Base-by-base conservation (phyloP, 2,329 filamentous ascomycete genomes). In the Didymosphaeria variabile region DNA sequence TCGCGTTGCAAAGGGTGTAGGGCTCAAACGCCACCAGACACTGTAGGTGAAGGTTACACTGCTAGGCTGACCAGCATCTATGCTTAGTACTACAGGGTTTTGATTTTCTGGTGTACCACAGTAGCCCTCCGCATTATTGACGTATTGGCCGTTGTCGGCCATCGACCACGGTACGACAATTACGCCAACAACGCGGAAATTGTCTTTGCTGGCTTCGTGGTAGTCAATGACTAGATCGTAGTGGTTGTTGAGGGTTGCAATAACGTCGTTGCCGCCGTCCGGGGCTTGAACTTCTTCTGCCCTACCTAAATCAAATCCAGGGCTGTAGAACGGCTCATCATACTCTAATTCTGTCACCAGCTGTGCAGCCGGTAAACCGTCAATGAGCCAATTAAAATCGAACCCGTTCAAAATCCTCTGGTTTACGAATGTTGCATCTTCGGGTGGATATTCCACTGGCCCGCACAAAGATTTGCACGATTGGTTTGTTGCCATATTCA, bases 161-260 rank as follows among this genome's bases (percentile, higher is more conserved):
- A 86, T 82, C 31, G 94, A 97, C 58, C 85, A 87, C 1, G 95
- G 94, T 74, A 94, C 87, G 19, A 98, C 94, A 56, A 94, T 85
- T 31, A 97, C 94, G 44, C 95, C 95, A 6, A 99, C 95, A 0
- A 99, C 94, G 29, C 95, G 88, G 69, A 91, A 92, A 77, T 94
- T 87, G 61, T 90, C 81, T 65, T 87, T 84, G 15, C 83, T 85
- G 42, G 94, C 90, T 71, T 92, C 86, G 76, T 99, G 95, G 74
- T 97, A 98, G 71, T 99, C 94, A 72, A 99, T 87, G 53, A 90
- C 79, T 70, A 99, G 97, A 70, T 98, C 91, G 81, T 96, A 98
- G 79, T 99, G 95, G 79, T 97, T 99, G 83, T 97, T 92, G 76
- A 99, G 80, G 21, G 88, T 79, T 44, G 89, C 83, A 36, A 86